phyloP scores from a whole-genome alignment of 768 basidiomycete genomes.

The Rhodocollybia butyracea region DNA sequence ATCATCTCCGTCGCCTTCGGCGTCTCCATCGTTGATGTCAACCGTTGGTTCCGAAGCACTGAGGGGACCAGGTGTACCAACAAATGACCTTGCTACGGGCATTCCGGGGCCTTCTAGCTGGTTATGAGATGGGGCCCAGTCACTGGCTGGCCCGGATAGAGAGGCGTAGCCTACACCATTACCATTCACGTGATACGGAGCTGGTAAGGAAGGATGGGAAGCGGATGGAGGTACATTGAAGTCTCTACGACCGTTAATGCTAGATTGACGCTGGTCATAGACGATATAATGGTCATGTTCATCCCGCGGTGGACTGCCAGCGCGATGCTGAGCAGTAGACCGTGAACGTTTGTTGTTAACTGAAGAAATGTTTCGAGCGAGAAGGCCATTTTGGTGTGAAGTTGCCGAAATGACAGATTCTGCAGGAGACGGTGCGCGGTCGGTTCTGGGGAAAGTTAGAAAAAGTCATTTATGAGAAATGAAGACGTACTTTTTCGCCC shows the following conservation, averaged over 20 bases:
- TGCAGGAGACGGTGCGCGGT: constrained; percentile 66
- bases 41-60: constrained; percentile 12
- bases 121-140: constrained; percentile 49
- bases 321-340: constrained; percentile 33
- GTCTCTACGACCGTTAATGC: constrained; percentile 30
- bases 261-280: constrained; percentile 20
- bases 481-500: constrained; percentile 53
- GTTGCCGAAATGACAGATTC: constrained; percentile 72
- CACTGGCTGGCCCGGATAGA: constrained; percentile 31
- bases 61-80: background rate
- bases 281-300: constrained; percentile 25
- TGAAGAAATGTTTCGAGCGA: constrained; percentile 19
- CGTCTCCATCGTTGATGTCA: constrained; percentile 49
- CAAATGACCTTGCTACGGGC: constrained; percentile 50
- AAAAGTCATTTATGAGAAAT: background rate
- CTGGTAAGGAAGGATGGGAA: constrained; percentile 54
- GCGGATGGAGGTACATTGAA: constrained; percentile 51
- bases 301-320: constrained; percentile 35
- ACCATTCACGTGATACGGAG: constrained; percentile 33
- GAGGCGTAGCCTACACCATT: constrained; percentile 37
- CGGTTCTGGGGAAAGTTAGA: constrained; percentile 37
- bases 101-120: constrained; percentile 77
- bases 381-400: constrained; percentile 43
- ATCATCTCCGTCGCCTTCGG: constrained; percentile 58
- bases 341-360: constrained; percentile 44